Conservation (phyloP, 129 eudicot genomes). For the Flaveria trinervia region DNA sequence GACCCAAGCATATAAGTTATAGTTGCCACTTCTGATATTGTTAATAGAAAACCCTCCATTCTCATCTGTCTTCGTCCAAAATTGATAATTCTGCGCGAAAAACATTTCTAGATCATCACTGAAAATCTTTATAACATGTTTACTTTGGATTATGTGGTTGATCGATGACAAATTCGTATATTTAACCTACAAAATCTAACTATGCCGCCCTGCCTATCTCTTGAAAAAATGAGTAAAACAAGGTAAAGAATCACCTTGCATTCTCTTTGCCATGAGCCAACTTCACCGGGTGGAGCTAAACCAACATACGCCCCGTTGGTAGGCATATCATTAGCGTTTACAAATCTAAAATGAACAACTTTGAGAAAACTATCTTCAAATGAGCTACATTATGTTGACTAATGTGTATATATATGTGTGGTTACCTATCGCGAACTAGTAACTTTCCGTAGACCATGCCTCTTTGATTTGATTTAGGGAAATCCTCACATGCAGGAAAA, state of each 20-base stretch:
- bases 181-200: not conserved
- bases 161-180: not conserved
- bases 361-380: not conserved
- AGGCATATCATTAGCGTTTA: conserved; percentile 44
- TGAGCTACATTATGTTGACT: conserved; percentile 6
- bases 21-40: conserved; percentile 57
- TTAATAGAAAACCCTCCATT: conserved; percentile 57
- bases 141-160: not conserved
- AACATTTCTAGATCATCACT: not conserved
- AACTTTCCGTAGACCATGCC: conserved; percentile 70
- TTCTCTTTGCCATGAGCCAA: conserved; percentile 97
- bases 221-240: not conserved
- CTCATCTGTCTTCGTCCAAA: conserved; percentile 78
- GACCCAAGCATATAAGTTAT: conserved; percentile 74
- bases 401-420: not conserved
- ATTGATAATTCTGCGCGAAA: conserved; percentile 69
- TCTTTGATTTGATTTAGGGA: conserved; percentile 60
- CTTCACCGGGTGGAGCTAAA: conserved; percentile 75
- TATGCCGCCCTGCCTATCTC: not conserved
- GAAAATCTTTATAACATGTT: not conserved
- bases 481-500: conserved; percentile 80
- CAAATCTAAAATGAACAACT: conserved; percentile 40
- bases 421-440: conserved; percentile 73
- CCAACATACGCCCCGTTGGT: conserved; percentile 80
- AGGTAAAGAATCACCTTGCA: conserved; percentile 65